Base-by-base conservation (phyloP, 768 basidiomycete species). In the Chlorophyllum brunneum region DNA sequence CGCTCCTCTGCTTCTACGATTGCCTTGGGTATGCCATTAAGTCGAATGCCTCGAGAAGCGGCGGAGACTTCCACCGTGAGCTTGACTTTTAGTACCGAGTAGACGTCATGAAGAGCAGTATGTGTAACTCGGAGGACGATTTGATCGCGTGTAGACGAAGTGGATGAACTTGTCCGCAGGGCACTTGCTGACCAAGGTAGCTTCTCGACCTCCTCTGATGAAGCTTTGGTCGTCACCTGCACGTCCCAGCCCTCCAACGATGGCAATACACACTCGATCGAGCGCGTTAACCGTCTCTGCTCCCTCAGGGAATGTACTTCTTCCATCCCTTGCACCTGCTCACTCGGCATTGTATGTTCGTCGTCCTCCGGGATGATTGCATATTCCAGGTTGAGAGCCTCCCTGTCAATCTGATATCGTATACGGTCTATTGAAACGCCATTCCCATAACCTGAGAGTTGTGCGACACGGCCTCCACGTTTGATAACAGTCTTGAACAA, bases 201-300 rank as follows among this genome's bases (percentile, higher is more conserved):
- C 44, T 75, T 72, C 59, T 88, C 82, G 7, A 87, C 82, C 48
- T 80, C 81, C 29, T 85, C 81, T 0, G 84, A 86, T 1, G 88
- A 86, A 5, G 85, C 87, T 63, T 79, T 85, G 24, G 83, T 81
- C 4, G 85, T 77, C 23, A 95, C 72, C 59, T 86, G 91, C 1
- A 94, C 80, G 59, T 93, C 92, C 93, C 91, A 98, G 23, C 91
- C 88, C 56, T 87, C 84, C 15, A 74, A 69, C 1, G 81, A 74
- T 3, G 91, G 89, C 27, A 98, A 67, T n/a, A 83, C 70, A 61
- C 86, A 89, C 70, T 97, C 90, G 40, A 95, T 74, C 1, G 87
- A 82, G 33, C 92, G 78, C 16, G 83, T 84, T 15, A 92, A 71
- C 37, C 89, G 77, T 50, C 79, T 74, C 50, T 81, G 78, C 62